These are phyloP conservation scores for Botryotinia calthae DNA, from an alignment of 2,329 filamentous ascomycete genomes.

Conservation along the genomic window DNA sequence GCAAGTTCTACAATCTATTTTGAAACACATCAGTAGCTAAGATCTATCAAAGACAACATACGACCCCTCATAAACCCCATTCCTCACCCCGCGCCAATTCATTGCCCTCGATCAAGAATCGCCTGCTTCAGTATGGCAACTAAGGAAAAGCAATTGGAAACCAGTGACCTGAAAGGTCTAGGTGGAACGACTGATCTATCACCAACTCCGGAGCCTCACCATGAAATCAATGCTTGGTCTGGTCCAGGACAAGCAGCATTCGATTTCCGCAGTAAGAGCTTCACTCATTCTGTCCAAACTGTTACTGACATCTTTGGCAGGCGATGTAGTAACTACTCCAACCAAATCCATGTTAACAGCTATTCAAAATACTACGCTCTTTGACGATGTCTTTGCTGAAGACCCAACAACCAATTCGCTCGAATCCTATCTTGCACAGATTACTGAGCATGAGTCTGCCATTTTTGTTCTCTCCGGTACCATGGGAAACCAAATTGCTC, in stretches of 20 bases:
- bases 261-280: conserved; percentile 38
- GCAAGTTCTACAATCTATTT: conserved; percentile 1
- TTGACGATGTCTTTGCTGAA: conserved; percentile 82
- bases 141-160: conserved; percentile 1
- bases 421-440: conserved; percentile 68
- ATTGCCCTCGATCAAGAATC: background rate
- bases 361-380: conserved; percentile 69
- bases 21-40: conserved; percentile 4
- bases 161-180: conserved; percentile 22
- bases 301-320: conserved; percentile 38
- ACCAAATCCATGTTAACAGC: conserved; percentile 79
- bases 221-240: conserved; percentile 35
- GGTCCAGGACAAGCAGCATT: conserved; percentile 37
- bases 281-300: background rate
- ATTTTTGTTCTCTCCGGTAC: conserved; percentile 86
- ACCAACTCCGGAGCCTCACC: conserved; percentile 19
- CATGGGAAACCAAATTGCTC: conserved; percentile 88
- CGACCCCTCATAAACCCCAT: background rate
- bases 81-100: background rate
- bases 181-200: conserved; percentile 24
- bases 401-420: conserved; percentile 75
- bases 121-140: background rate
- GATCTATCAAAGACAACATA: conserved; percentile 12
- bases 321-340: conserved; percentile 72
- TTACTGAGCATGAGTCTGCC: conserved; percentile 72